These are phyloP conservation scores for Tulasnella sp. DNA, from an alignment of 768 basidiomycete species.

Conservation along the genomic window DNA sequence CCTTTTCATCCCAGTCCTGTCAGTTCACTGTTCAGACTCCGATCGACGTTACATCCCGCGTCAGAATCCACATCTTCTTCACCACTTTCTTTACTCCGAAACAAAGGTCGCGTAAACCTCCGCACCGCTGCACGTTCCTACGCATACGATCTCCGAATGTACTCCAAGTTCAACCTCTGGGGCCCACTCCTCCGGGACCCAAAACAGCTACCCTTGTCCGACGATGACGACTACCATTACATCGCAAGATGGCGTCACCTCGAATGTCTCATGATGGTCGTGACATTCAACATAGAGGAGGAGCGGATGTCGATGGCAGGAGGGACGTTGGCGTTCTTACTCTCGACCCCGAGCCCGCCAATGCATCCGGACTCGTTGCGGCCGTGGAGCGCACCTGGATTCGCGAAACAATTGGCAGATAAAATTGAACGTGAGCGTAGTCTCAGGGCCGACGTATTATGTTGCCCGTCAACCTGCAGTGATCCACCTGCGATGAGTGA, in stretches of 20 bases:
- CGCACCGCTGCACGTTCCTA: constrained; percentile 42
- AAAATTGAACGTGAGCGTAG: neutral
- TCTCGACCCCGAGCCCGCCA: constrained; percentile 31
- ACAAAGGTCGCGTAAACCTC: neutral
- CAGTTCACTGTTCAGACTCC: neutral
- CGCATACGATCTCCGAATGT: constrained; percentile 58
- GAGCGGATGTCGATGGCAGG: neutral
- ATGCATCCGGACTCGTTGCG: constrained; percentile 42
- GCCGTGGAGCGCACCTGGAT: constrained; percentile 42
- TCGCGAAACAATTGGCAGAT: neutral
- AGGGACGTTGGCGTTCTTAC: neutral
- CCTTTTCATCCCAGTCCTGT: neutral
- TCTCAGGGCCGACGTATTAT: neutral
- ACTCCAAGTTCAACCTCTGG: constrained; percentile 40
- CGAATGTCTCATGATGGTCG: constrained; percentile 46
- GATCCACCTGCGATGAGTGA: too few relatives aligned
- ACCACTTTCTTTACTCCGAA: constrained; percentile 32
- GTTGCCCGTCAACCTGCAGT: too few relatives aligned
- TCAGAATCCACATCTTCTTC: constrained; percentile 30
- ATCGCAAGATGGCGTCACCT: constrained; percentile 54
- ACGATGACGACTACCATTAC: neutral
- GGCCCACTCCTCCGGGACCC: constrained; percentile 40
- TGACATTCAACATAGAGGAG: constrained; percentile 43
- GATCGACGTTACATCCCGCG: constrained; percentile 34
- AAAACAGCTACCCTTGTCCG: neutral